Base-by-base conservation (phyloP, 495 filamentous ascomycete genomes). In the Oidiodendron maius region DNA sequence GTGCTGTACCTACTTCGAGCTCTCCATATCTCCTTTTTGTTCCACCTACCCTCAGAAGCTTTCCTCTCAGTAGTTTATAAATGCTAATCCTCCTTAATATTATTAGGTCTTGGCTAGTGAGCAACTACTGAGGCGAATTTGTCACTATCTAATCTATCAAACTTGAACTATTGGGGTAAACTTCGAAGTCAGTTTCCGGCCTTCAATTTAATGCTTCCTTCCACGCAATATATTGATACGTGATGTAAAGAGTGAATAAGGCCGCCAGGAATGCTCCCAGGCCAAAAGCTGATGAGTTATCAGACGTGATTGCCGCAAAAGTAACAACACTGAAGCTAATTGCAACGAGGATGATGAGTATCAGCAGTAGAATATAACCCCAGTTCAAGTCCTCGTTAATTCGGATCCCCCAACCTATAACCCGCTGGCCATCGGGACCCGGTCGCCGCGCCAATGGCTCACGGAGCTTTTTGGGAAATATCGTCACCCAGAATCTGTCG, bases 151-250 rank as follows among this genome's bases (percentile, higher is more conserved):
- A n/a, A n/a, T n/a, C n/a, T n/a, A n/a, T n/a, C n/a, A n/a, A n/a
- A n/a, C n/a, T n/a, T n/a, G n/a, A n/a, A n/a, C n/a, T n/a, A n/a
- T n/a, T n/a, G n/a, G n/a, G n/a, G n/a, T n/a, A n/a, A n/a, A n/a
- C n/a, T n/a, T n/a, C n/a, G n/a, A n/a, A n/a, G n/a, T n/a, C n/a
- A n/a, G n/a, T n/a, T n/a, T n/a, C n/a, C n/a, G n/a, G n/a, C n/a
- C n/a, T n/a, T n/a, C n/a, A n/a, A n/a, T n/a, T n/a, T n/a, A n/a
- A n/a, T n/a, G n/a, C 40, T 12, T 22, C 40, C 23, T 44, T 44
- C 40, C 40, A 44, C 10, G 40, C 40, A 24, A 44, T 23, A 44
- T 44, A 44, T 20, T 44, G 40, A 16, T 44, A 44, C 8, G 40
- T 23, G 23, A 44, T 20, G 17, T 44, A 44, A 28, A 44, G 11